Percentiles rank a stretch among this genome's conserved stretches.
Conservation (phyloP, 139 green algal genomes). For the Ettlia oleoabundans region DNA sequence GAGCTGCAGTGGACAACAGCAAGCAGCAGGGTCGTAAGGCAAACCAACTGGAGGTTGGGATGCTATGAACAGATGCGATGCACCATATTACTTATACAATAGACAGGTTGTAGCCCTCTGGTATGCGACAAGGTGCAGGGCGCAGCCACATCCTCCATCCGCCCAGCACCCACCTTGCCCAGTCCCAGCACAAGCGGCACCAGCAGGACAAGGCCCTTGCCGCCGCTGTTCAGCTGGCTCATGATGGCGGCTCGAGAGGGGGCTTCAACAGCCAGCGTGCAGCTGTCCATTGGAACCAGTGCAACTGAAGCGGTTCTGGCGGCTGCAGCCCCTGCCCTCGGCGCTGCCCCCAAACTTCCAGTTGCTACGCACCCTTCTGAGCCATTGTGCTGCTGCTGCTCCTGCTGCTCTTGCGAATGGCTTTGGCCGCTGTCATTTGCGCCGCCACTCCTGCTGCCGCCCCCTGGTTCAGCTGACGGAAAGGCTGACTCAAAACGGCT, state of each 20-base stretch:
- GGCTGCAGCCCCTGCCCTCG: not conserved
- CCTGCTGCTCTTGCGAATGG: not conserved
- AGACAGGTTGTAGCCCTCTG: not conserved
- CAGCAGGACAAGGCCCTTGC: not conserved
- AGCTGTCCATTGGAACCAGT: not conserved
- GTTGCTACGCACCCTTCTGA: not conserved
- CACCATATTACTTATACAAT: not conserved
- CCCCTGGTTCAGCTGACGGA: not conserved
- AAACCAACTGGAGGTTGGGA: not conserved
- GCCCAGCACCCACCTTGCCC: too few species aligned
- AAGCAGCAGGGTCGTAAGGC: not conserved
- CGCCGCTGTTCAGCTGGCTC: not conserved
- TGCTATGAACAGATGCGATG: not conserved
- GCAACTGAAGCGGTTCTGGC: not conserved
- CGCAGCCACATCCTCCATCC: too few species aligned
- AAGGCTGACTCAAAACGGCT: conserved; percentile 23
- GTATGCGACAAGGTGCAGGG: not conserved
- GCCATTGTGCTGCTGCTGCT: not conserved
- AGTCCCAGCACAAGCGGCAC: conserved; percentile 1
- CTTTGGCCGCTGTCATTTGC: too few species aligned
- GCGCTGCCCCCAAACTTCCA: not conserved
- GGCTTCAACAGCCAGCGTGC: not conserved
- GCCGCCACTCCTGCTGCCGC: not conserved
- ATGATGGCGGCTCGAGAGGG: not conserved
- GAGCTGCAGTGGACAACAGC: conserved; percentile 57